Base-by-base conservation (phyloP, 306 rosid genomes). In the Begonia peltatifolia region DNA sequence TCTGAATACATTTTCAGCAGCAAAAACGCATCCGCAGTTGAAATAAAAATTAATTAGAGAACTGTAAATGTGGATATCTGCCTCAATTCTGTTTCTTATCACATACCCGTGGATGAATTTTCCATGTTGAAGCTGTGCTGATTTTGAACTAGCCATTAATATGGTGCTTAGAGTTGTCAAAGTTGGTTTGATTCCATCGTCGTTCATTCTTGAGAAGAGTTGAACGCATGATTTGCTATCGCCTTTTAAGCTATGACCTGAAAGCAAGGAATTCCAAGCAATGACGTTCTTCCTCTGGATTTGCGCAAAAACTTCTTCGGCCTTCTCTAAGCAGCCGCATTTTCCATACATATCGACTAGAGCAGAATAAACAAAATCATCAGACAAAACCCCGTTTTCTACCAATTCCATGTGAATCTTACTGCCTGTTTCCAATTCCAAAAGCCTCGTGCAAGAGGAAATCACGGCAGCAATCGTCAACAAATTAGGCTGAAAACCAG, bases 341-440 rank as follows among this genome's bases (percentile, higher is more conserved):
- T 76, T 83, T 68, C 87, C 96, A 64, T 87, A 87, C 94, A 83
- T 78, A 62, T 83, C 94, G 63, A 87, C 87, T 46, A 87, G 84
- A 54, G 87, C 77, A 66, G 88, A 74, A 66, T 69, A 52, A 60
- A 74, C 59, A 58, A 76, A 80, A 64, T 61, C 62, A 66, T 76
- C 82, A 55, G 67, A 14, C 46, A 51, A 17, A 60, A 70, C 41
- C 42, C 73, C 65, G 25, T 61, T 61, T 48, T 51, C 17, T 23
- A 70, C 42, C 64, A 81, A 75, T 62, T 78, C 84, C 65, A 46
- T 62, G 57, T 83, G 96, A 61, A 83, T 80, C 56, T 68, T 56
- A 74, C 64, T 74, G 42, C 96, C 96, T 52, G 68, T 76, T 6
- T 78, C 76, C 69, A 87, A 76, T 71, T 87, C 74, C 63, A 76